Evolutionary conservation across 108 stramenopile genomes (phyloP).

Genomic region (Poteriospumella lacustris): DNA sequence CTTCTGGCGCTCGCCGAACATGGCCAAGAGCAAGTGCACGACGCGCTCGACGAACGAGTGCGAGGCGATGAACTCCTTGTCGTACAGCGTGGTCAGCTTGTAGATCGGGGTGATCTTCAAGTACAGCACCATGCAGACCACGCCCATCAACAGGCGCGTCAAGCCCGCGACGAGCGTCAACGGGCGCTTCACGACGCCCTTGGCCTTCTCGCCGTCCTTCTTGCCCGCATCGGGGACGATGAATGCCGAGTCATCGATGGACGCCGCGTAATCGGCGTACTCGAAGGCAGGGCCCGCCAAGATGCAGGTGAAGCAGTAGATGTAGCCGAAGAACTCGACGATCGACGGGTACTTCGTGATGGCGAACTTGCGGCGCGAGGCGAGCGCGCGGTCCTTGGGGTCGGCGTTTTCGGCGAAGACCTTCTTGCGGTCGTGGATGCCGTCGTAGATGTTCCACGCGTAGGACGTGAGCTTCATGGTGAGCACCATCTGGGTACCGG

Average conservation of each 20-base stretch:
- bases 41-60: conserved; percentile 58
- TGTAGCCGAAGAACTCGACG: conserved; percentile 87
- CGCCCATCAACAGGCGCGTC: background rate
- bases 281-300: conserved; percentile 73
- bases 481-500: conserved; percentile 86
- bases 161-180: background rate
- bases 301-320: conserved; percentile 84
- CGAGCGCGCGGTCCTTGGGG: conserved; percentile 46
- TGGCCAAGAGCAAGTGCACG: conserved; percentile 67
- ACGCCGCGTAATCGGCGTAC: conserved; percentile 64
- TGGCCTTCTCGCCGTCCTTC: background rate
- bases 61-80: conserved; percentile 1
- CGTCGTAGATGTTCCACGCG: conserved; percentile 92
- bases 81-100: background rate
- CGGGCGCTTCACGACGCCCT: background rate
- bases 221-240: background rate
- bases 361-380: conserved; percentile 53
- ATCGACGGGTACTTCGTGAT: conserved; percentile 67
- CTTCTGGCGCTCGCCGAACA: conserved; percentile 78
- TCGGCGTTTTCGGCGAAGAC: conserved; percentile 16
- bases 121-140: background rate
- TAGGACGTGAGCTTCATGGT: conserved; percentile 92
- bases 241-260: conserved; percentile 59
- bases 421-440: conserved; percentile 45
- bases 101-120: background rate